Percentiles rank a stretch among this genome's conserved stretches.
phyloP scores from a whole-genome alignment of 208 protist species.

The Strigomonas galati region DNA sequence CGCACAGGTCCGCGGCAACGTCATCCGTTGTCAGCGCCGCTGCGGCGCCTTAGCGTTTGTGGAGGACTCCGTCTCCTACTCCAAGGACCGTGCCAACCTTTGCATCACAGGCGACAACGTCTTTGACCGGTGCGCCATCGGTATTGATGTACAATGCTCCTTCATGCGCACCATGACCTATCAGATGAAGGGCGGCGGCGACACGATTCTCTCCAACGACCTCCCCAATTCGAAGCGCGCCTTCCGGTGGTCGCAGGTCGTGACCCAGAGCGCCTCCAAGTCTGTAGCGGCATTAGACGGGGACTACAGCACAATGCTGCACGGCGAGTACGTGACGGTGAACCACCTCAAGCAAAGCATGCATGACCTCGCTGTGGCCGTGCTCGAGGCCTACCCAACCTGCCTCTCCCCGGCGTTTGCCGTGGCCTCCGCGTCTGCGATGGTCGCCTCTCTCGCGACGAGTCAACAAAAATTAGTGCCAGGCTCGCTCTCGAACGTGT shows the following conservation, averaged over 20 bases:
- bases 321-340: not conserved
- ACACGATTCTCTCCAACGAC: constrained; percentile 33
- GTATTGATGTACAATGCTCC: constrained; percentile 70
- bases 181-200: constrained; percentile 12
- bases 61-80: constrained; percentile 30
- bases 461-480: not conserved
- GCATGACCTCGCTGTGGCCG: constrained; percentile 18
- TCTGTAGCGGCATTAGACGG: constrained; percentile 18
- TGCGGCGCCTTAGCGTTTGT: constrained; percentile 76
- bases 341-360: constrained; percentile 1
- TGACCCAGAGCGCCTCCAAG: constrained; percentile 6
- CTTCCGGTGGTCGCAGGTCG: constrained; percentile 37
- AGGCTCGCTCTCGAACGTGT: constrained; percentile 20
- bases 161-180: constrained; percentile 15
- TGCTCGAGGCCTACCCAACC: constrained; percentile 40
- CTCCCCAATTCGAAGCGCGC: constrained; percentile 31
- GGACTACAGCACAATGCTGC: constrained; percentile 20
- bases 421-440: constrained; percentile 12
- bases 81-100: constrained; percentile 32
- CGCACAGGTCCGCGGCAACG: constrained; percentile 65
- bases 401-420: constrained; percentile 40
- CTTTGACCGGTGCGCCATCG: constrained; percentile 76
- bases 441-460: constrained; percentile 11
- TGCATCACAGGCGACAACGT: constrained; percentile 78
- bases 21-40: constrained; percentile 63